Conservation (phyloP, 179 eudicot genomes). For the Beta corolliflora region DNA sequence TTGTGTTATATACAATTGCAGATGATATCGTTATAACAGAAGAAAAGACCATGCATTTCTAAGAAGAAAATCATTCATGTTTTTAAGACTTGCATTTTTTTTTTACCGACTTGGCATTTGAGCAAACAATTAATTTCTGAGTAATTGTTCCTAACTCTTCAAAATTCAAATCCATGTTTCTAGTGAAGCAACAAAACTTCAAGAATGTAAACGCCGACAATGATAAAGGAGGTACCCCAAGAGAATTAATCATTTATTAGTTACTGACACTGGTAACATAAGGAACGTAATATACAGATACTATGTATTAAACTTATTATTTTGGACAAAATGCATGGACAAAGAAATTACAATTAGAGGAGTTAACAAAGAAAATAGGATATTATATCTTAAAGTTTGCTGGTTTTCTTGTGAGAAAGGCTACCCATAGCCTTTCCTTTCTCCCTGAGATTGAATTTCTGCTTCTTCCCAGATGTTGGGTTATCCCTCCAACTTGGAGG, state of each 20-base stretch:
- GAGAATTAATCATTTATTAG: not conserved
- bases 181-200: not conserved
- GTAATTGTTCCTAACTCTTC: not conserved
- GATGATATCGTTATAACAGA: too few species aligned
- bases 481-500: too few species aligned
- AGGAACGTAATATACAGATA: conserved; percentile 6
- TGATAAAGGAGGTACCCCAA: not conserved
- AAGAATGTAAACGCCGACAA: not conserved
- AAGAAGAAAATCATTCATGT: too few species aligned
- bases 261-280: not conserved
- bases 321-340: too few species aligned
- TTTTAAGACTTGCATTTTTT: too few species aligned
- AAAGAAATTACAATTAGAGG: not conserved
- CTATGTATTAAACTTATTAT: not conserved
- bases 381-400: conserved; percentile 43
- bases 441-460: conserved; percentile 68
- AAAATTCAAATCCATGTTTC: not conserved
- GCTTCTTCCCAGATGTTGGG: too few species aligned
- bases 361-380: not conserved
- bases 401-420: conserved; percentile 42
- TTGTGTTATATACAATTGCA: too few species aligned
- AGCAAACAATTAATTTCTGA: not conserved
- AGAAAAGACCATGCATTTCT: too few species aligned
- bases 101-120: not conserved
- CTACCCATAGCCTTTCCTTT: conserved; percentile 78